Percentiles rank a stretch among this genome's conserved stretches.
These are phyloP conservation scores for Rubus parviflorus DNA, from an alignment of 306 rosid genomes.

Conservation along the genomic window DNA sequence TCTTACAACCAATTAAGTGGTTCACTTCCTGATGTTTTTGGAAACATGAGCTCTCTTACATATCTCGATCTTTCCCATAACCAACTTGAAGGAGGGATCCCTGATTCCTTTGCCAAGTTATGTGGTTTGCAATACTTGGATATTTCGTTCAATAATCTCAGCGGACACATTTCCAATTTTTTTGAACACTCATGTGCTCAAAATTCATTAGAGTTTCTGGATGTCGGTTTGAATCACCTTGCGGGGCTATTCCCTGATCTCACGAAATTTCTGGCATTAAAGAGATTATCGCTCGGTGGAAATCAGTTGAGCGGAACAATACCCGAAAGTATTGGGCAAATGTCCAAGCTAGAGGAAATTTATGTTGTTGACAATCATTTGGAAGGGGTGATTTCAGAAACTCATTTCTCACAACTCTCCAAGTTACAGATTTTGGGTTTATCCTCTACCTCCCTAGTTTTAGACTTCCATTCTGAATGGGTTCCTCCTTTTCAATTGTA, in stretches of 20 bases:
- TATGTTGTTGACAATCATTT: too few species aligned
- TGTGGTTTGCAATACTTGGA: background rate
- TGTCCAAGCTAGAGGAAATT: fast-evolving
- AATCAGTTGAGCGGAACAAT: background rate
- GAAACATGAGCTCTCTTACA: background rate
- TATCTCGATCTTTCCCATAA: background rate
- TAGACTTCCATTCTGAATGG: too few species aligned
- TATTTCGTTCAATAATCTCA: background rate
- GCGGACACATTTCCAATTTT: background rate
- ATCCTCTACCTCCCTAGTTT: too few species aligned
- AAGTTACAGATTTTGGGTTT: too few species aligned
- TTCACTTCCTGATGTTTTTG: background rate
- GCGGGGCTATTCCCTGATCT: background rate
- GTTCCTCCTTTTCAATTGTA: too few species aligned
- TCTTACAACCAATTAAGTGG: background rate
- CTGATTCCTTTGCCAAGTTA: background rate
- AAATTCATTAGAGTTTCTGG: background rate
- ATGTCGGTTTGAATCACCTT: background rate
- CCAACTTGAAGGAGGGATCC: background rate
- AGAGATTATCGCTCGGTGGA: fast-evolving
- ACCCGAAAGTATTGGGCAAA: background rate
- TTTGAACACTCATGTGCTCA: background rate
- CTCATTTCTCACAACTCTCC: too few species aligned
- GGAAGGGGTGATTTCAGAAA: too few species aligned
- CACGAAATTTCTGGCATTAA: background rate